Evolutionary conservation across 495 filamentous ascomycete genomes (phyloP).

Genomic region (Aspergillus panamensis): DNA sequence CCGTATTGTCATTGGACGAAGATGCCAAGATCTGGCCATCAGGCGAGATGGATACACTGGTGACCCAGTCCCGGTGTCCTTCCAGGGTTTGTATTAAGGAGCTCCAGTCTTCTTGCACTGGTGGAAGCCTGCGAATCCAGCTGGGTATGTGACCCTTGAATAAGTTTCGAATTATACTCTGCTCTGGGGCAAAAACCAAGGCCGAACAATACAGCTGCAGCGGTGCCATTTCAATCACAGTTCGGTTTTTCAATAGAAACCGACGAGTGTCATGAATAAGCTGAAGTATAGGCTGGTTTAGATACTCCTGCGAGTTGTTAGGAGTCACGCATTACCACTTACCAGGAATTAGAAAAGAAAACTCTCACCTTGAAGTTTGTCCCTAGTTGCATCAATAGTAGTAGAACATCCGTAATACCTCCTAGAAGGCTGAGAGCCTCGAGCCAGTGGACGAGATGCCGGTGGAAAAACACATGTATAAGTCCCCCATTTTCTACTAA

Average conservation of each 20-base stretch:
- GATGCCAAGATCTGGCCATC: background rate
- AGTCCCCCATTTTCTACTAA: background rate
- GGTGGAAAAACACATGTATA: constrained; percentile 19
- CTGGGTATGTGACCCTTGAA: constrained; percentile 1
- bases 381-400: constrained; percentile 3
- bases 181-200: constrained; percentile 29
- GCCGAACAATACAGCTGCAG: constrained; percentile 32
- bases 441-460: constrained; percentile 36
- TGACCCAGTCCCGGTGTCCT: background rate
- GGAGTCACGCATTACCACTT: no score
- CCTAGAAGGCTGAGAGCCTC: constrained; percentile 33
- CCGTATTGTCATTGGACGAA: background rate
- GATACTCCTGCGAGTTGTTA: constrained; percentile 1
- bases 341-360: constrained; percentile 17
- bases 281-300: background rate
- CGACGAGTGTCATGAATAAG: constrained; percentile 30
- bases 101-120: background rate
- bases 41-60: background rate
- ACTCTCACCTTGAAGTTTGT: constrained; percentile 7
- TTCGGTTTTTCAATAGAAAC: constrained; percentile 26
- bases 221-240: constrained; percentile 27
- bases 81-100: background rate
- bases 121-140: background rate
- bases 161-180: constrained; percentile 21
- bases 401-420: constrained; percentile 26